A percentile compares a stretch with the other conserved stretches of the same genome.
phyloP scores from a whole-genome alignment of 805 yeast species.

The Zygosaccharomyces rouxii region DNA sequence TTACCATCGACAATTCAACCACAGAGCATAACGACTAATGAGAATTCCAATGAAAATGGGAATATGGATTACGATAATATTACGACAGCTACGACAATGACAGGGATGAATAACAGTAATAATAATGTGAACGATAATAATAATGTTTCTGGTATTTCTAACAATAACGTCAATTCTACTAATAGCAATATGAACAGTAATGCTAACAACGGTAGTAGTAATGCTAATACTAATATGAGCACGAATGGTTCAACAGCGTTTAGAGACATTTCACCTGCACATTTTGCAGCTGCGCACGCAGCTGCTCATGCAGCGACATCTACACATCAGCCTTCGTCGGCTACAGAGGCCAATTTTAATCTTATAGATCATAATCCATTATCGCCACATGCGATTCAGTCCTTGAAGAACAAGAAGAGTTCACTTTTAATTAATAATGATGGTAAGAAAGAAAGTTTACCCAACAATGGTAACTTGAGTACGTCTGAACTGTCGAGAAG shows the following conservation, averaged over 20 bases:
- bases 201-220: not conserved
- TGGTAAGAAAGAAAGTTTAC: not conserved
- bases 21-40: not conserved
- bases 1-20: slow-evolving; percentile 6
- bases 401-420: slow-evolving; percentile 37
- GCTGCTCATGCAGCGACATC: not conserved
- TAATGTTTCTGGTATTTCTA: not conserved
- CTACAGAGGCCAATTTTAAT: slow-evolving; percentile 11
- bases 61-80: not conserved
- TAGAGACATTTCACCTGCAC: not conserved
- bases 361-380: slow-evolving; percentile 30
- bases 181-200: not conserved
- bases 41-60: not conserved
- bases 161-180: not conserved
- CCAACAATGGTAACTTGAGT: not conserved
- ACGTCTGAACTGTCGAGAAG: not conserved
- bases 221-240: not conserved
- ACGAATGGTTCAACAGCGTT: not conserved
- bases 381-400: slow-evolving; percentile 27
- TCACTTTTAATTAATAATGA: slow-evolving; percentile 24
- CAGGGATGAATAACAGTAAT: not conserved
- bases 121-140: not conserved
- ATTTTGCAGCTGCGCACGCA: slow-evolving; percentile 2
- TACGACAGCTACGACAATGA: slow-evolving; percentile 6
- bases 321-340: not conserved